Conservation (phyloP, 495 filamentous ascomycete genomes). For the Penicillium pulvis region DNA sequence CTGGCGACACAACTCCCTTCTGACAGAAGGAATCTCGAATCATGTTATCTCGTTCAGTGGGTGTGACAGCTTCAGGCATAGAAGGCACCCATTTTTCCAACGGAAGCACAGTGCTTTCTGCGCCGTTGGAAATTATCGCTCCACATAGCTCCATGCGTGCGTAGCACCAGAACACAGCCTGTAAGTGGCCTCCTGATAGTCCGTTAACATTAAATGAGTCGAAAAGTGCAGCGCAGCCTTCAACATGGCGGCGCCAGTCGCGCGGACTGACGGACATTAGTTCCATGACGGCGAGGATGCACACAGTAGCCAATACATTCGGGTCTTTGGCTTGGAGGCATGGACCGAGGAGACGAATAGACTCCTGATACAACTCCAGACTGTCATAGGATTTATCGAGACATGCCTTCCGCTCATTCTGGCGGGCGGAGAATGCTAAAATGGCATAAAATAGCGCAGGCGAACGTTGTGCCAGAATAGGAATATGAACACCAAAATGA, state of each 20-base stretch:
- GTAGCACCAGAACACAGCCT: slow-evolving; percentile 48
- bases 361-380: slow-evolving; percentile 41
- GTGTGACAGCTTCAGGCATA: slow-evolving; percentile 18
- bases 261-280: slow-evolving; percentile 43
- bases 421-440: slow-evolving; percentile 39
- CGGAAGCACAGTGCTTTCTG: slow-evolving; percentile 36
- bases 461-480: slow-evolving; percentile 33
- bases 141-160: slow-evolving; percentile 48
- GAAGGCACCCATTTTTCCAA: slow-evolving; percentile 36
- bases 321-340: slow-evolving; percentile 35
- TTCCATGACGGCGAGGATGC: slow-evolving; percentile 39
- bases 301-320: slow-evolving; percentile 34
- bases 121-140: slow-evolving; percentile 41
- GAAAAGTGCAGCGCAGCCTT: slow-evolving; percentile 44
- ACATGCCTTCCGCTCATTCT: slow-evolving; percentile 37
- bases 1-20: slow-evolving; percentile 22
- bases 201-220: slow-evolving; percentile 38
- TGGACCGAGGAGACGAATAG: slow-evolving; percentile 33
- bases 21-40: slow-evolving; percentile 28
- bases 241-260: slow-evolving; percentile 45
- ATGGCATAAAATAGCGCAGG: slow-evolving; percentile 39
- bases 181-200: slow-evolving; percentile 34
- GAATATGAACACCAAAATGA: slow-evolving; percentile 38
- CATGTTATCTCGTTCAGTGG: slow-evolving; percentile 20
- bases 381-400: slow-evolving; percentile 37